Percentiles rank a stretch among this genome's conserved stretches.
Evolutionary conservation across 805 yeast species (phyloP).

Genomic region (Cyberlindnera euphorbiiphila): DNA sequence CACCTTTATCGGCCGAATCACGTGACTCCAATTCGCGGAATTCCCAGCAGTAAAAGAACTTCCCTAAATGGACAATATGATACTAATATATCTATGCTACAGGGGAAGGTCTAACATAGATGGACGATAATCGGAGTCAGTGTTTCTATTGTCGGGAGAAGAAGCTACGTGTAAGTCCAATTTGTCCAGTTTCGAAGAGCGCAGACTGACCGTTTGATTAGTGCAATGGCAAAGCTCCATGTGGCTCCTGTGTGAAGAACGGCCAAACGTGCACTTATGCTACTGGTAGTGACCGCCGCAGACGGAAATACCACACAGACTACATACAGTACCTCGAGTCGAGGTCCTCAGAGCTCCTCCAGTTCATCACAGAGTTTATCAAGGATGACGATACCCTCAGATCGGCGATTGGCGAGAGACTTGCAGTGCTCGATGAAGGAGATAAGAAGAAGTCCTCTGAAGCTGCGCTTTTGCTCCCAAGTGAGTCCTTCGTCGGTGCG

Average conservation of each 20-base stretch:
- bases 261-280: conserved; percentile 1
- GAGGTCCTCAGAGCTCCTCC: conserved; percentile 21
- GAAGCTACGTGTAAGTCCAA: neutral
- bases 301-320: conserved; percentile 33
- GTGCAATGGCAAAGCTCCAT: conserved; percentile 9
- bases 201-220: neutral
- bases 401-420: conserved; percentile 2
- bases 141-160: neutral
- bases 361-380: conserved; percentile 23
- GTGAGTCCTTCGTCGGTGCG: no score
- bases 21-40: no score
- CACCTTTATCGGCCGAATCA: no score
- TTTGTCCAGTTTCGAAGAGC: neutral
- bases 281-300: conserved; percentile 26
- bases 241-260: conserved; percentile 3
- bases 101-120: no score
- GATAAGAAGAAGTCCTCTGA: neutral
- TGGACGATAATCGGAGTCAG: neutral
- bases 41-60: no score
- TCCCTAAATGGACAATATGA: no score
- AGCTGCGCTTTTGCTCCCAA: no score
- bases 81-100: no score
- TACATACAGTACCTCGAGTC: conserved; percentile 30
- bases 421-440: conserved; percentile 7
- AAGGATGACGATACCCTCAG: conserved; percentile 23